Percentiles rank a stretch among this genome's conserved stretches.
These are phyloP conservation scores for Trypanosoma vivax DNA, from an alignment of 208 protist genomes.

Conservation along the genomic window DNA sequence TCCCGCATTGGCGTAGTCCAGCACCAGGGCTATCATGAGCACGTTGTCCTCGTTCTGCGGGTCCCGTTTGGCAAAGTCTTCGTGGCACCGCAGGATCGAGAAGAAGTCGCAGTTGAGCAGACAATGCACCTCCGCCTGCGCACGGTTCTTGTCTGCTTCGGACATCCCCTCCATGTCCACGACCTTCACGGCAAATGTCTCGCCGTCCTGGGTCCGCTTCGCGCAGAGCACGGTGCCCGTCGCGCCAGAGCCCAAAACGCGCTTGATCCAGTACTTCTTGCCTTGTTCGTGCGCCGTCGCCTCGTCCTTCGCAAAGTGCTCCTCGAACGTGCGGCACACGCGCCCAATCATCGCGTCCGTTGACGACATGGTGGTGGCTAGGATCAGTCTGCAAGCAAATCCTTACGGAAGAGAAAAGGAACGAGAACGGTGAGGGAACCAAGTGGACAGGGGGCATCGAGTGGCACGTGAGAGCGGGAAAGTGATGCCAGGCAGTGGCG, in stretches of 20 bases:
- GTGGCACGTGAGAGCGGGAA: too few relatives aligned
- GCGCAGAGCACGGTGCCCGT: slow-evolving; percentile 9
- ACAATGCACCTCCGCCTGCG: slow-evolving; percentile 59
- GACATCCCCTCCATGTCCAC: slow-evolving; percentile 74
- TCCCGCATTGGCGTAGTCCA: slow-evolving; percentile 83
- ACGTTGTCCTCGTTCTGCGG: slow-evolving; percentile 38
- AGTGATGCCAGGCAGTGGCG: too few relatives aligned
- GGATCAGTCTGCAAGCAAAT: too few relatives aligned
- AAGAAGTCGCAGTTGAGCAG: slow-evolving; percentile 71
- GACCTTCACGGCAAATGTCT: slow-evolving; percentile 60
- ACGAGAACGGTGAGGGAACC: too few relatives aligned
- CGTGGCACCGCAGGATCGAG: slow-evolving; percentile 77
- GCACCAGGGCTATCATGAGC: slow-evolving; percentile 64
- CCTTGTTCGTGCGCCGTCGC: slow-evolving; percentile 40
- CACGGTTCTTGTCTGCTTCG: slow-evolving; percentile 62
- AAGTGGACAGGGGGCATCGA: too few relatives aligned
- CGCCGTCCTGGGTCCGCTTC: slow-evolving; percentile 32
- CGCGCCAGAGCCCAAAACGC: slow-evolving; percentile 51
- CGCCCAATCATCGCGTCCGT: slow-evolving; percentile 1
- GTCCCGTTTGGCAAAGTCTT: slow-evolving; percentile 56
- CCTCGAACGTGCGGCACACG: slow-evolving; percentile 50
- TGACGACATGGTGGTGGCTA: too few relatives aligned
- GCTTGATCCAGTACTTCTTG: slow-evolving; percentile 79
- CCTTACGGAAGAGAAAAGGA: not conserved
- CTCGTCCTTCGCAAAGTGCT: slow-evolving; percentile 63